Conservation (phyloP, 169 alveolate genomes). For the Eimeria necatrix region DNA sequence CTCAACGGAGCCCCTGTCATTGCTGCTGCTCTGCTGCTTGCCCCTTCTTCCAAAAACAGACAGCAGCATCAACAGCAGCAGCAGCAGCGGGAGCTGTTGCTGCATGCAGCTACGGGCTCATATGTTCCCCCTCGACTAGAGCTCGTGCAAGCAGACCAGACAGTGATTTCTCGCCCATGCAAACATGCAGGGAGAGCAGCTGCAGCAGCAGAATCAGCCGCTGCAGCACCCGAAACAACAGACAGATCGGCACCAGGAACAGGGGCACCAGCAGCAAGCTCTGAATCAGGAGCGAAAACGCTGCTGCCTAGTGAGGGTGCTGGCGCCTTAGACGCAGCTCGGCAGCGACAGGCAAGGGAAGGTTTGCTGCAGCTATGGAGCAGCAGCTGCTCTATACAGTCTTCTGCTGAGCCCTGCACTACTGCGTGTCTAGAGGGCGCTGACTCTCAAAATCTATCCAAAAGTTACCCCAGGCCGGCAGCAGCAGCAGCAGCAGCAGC, state of each 20-base stretch:
- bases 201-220: too few species aligned
- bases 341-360: background rate
- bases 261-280: background rate
- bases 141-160: background rate
- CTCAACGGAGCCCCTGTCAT: background rate
- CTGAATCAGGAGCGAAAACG: background rate
- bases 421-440: background rate
- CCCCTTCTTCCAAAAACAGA: background rate
- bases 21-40: slow-evolving; percentile 1
- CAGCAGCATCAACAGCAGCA: background rate
- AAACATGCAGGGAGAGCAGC: too few species aligned
- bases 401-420: background rate
- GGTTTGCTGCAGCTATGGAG: background rate
- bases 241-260: too few species aligned
- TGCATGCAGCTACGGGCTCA: background rate
- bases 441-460: background rate
- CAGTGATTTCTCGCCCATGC: background rate
- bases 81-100: background rate
- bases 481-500: slow-evolving; percentile 6
- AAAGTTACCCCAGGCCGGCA: background rate
- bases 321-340: background rate
- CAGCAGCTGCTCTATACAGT: background rate
- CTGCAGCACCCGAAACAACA: too few species aligned
- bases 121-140: background rate
- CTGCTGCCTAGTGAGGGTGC: background rate